These are phyloP conservation scores for Abrus precatorius DNA, from an alignment of 306 rosid species.

Conservation along the genomic window DNA sequence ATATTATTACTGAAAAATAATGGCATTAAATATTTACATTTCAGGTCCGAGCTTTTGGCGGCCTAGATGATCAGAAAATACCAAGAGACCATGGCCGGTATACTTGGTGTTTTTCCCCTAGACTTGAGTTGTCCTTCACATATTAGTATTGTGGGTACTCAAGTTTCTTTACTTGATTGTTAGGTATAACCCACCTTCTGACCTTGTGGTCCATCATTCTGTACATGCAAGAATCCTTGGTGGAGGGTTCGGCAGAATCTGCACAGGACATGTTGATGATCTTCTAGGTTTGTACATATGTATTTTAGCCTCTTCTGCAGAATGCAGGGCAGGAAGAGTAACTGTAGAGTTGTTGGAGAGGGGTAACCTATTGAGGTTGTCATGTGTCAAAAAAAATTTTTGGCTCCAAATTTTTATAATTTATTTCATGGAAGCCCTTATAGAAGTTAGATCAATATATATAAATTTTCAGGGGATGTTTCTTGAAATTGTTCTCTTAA, in stretches of 20 bases:
- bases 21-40: slow-evolving; percentile 46
- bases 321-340: slow-evolving; percentile 76
- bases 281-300: slow-evolving; percentile 74
- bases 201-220: slow-evolving; percentile 50
- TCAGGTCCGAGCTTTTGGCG: slow-evolving; percentile 88
- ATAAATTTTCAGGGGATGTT: slow-evolving; percentile 49
- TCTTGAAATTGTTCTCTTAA: slow-evolving; percentile 37
- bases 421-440: slow-evolving; percentile 56
- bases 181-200: slow-evolving; percentile 59
- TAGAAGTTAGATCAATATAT: slow-evolving; percentile 52
- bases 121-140: not conserved
- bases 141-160: slow-evolving; percentile 8
- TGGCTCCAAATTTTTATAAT: slow-evolving; percentile 50
- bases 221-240: slow-evolving; percentile 50
- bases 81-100: slow-evolving; percentile 53
- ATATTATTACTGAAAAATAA: not conserved
- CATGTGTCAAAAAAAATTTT: slow-evolving; percentile 43
- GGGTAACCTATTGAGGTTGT: slow-evolving; percentile 69
- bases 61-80: slow-evolving; percentile 69
- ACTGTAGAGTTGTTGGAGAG: slow-evolving; percentile 77
- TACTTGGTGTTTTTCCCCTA: slow-evolving; percentile 3
- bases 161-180: slow-evolving; percentile 34
- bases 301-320: slow-evolving; percentile 72
- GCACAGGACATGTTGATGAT: slow-evolving; percentile 49
- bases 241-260: slow-evolving; percentile 50